Evolutionary conservation across 2,329 filamentous ascomycete genomes (phyloP), one percentile per base, ranked within the genome.

Genomic region (Grosmannia serpens): DNA sequence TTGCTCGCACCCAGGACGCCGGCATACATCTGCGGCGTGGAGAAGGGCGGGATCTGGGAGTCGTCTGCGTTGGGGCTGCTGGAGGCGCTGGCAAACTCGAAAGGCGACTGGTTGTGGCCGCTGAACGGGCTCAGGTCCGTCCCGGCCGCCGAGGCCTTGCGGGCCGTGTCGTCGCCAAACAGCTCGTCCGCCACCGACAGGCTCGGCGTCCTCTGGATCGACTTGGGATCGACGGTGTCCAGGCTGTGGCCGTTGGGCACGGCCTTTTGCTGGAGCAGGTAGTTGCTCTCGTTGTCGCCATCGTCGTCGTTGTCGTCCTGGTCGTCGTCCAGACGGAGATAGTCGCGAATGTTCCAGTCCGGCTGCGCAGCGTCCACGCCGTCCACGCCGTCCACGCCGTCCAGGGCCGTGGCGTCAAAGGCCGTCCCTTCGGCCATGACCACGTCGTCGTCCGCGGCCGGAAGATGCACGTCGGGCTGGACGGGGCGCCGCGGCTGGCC

Each of bases 1-100:
- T 31, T 29, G 26, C 58, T 38, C 20, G 49, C 38, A 53, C 20
- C 38, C 6, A 27, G 58, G 66, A 69, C 13, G 59, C 67, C 20
- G 65, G 62, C 33, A 15, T 56, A 62, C 20, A 60, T 38, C n/a
- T 60, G 60, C 5, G 59, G 38, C 9, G 60, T 44, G 1, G 61
- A 50, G 17, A 62, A 56, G 15, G 55, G 41, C 1, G 55, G 51
- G 1, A 57, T 24, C 4, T 54, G 33, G 13, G 47, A 24, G 33
- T 61, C 65, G 55, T 63, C 59, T 17, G 65, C 72, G 58, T 74
- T 76, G 7, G 83, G 81, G 61, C 81, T 86, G 63, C 77, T 82
- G 2, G 80, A 77, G 10, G 78, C 77, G 64, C 80, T 82, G 20
- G 79, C 77, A 65, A 85, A 84, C 62, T 83, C 78, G 3, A 62